phyloP scores from a whole-genome alignment of 305 asterid species.

The Fraxinus nigra region DNA sequence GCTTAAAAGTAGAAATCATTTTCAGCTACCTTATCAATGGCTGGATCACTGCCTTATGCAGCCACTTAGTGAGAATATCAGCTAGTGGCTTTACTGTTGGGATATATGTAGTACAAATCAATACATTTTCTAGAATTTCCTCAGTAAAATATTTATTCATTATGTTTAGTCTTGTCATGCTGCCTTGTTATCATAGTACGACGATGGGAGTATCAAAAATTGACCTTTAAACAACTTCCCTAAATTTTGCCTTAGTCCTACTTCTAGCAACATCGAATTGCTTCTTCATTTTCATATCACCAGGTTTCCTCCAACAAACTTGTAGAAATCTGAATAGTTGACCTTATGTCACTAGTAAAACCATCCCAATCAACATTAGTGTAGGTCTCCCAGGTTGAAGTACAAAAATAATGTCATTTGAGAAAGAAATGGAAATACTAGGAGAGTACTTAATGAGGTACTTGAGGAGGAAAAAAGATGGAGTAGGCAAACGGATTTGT shows the following conservation, averaged over 20 bases:
- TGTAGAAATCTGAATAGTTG: neutral
- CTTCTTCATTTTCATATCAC: neutral
- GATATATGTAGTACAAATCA: neutral
- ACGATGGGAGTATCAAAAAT: neutral
- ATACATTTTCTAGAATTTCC: neutral
- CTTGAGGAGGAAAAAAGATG: neutral
- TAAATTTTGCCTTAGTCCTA: neutral
- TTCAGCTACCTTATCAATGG: neutral
- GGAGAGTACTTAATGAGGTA: neutral
- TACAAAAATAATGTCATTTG: neutral
- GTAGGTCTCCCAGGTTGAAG: neutral
- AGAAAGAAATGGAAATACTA: neutral
- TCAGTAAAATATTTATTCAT: neutral
- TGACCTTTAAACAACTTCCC: neutral
- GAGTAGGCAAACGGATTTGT: neutral
- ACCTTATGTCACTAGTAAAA: neutral
- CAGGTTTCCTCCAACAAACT: neutral
- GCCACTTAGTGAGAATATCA: neutral
- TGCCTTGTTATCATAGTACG: neutral
- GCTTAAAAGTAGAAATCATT: neutral
- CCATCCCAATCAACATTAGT: neutral
- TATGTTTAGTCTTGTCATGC: neutral
- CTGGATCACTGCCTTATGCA: neutral
- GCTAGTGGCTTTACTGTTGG: neutral
- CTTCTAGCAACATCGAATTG: neutral